Percentiles rank a stretch among this genome's conserved stretches.
Evolutionary conservation across 2,329 filamentous ascomycete genomes (phyloP).

Genomic region (Beauveria bassiana): DNA sequence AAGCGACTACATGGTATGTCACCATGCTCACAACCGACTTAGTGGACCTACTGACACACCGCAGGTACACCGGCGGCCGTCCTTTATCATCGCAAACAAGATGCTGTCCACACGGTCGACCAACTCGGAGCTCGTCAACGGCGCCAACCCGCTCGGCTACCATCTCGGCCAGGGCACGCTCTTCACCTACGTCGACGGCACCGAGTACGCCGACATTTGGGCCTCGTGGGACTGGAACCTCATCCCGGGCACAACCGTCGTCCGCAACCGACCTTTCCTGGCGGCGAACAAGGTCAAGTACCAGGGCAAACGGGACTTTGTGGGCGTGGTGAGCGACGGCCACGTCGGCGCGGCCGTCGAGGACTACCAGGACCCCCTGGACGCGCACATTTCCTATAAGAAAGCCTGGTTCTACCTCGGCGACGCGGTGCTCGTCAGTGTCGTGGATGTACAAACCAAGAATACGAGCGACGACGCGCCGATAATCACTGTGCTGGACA

Average conservation of each 20-base stretch:
- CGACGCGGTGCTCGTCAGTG: constrained; percentile 16
- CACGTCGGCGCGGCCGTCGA: constrained; percentile 15
- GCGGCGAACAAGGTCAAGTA: constrained; percentile 6
- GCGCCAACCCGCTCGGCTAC: constrained; percentile 18
- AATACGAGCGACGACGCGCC: background rate
- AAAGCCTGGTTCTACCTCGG: constrained; percentile 18
- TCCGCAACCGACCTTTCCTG: constrained; percentile 14
- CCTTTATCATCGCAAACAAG: constrained; percentile 16
- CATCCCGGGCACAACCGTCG: constrained; percentile 17
- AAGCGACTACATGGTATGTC: constrained; percentile 18
- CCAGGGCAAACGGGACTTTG: constrained; percentile 16
- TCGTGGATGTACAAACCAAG: constrained; percentile 12
- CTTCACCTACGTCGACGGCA: constrained; percentile 18
- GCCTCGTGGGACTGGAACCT: constrained; percentile 20
- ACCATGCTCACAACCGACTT: too few species aligned
- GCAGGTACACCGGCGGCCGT: constrained; percentile 14
- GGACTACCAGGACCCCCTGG: constrained; percentile 16
- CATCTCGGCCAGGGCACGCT: constrained; percentile 19
- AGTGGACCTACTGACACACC: background rate
- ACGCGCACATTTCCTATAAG: constrained; percentile 15
- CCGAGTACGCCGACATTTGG: constrained; percentile 20
- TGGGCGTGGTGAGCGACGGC: constrained; percentile 19
- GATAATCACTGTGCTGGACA: constrained; percentile 17
- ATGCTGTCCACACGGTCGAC: constrained; percentile 16
- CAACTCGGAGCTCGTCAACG: constrained; percentile 18